Conservation (phyloP, 1,139 yeast genomes). For the Sugiyamaella japonica region DNA sequence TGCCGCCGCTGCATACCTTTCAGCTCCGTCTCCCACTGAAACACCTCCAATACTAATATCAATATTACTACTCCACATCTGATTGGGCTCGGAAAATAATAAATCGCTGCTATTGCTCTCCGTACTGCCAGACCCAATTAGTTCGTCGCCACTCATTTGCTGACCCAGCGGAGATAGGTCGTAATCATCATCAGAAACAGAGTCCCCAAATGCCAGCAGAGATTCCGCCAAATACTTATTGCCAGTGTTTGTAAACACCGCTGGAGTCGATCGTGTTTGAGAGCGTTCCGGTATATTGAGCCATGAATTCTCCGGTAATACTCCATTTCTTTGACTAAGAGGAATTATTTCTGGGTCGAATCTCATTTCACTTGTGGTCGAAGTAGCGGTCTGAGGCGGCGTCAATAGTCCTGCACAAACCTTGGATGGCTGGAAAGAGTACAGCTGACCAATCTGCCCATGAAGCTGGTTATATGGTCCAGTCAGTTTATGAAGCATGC, state of each 20-base stretch:
- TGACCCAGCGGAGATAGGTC: not conserved
- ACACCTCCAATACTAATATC: not conserved
- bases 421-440: slow-evolving; percentile 31
- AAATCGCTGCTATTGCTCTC: not conserved
- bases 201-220: slow-evolving; percentile 2
- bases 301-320: slow-evolving; percentile 3
- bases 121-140: not conserved
- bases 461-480: slow-evolving; percentile 32
- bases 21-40: not conserved
- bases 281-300: slow-evolving; percentile 18
- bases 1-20: not conserved
- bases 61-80: slow-evolving; percentile 6
- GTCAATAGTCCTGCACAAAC: slow-evolving; percentile 22
- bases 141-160: not conserved
- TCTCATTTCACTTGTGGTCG: not conserved
- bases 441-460: slow-evolving; percentile 26
- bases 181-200: slow-evolving; percentile 15
- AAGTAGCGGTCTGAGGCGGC: slow-evolving; percentile 23
- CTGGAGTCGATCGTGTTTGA: slow-evolving; percentile 24
- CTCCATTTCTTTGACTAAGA: not conserved
- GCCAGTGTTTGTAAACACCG: slow-evolving; percentile 4
- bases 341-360: not conserved
- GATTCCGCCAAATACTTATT: slow-evolving; percentile 1
- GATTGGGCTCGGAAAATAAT: slow-evolving; percentile 3
- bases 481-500: slow-evolving; percentile 30